Conservation (phyloP, 371 early-diverging fungal species). For the Lichtheimia ornata region DNA sequence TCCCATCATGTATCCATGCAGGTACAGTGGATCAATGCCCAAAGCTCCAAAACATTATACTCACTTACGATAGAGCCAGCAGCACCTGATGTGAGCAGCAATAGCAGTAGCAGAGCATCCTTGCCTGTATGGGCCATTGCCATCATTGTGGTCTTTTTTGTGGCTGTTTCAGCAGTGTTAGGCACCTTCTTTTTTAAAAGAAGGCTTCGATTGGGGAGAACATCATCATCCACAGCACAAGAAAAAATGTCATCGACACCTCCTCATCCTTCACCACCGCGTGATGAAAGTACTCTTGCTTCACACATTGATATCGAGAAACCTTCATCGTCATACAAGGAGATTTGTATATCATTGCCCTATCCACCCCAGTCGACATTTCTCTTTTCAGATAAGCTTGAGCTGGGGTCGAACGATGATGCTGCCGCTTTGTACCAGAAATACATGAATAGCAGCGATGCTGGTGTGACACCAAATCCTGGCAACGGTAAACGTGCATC, state of each 20-base stretch:
- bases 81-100: neutral
- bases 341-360: constrained; percentile 17
- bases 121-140: constrained; percentile 24
- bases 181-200: too few relatives aligned
- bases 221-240: too few relatives aligned
- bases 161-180: neutral
- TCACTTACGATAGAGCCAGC: too few relatives aligned
- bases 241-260: neutral
- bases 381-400: constrained; percentile 48
- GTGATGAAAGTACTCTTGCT: neutral
- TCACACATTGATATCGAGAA: neutral
- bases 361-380: constrained; percentile 30
- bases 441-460: constrained; percentile 21
- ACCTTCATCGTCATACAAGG: constrained; percentile 10
- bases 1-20: constrained; percentile 10
- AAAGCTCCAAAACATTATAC: too few relatives aligned
- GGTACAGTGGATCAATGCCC: neutral
- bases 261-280: constrained; percentile 3
- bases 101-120: neutral
- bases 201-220: too few relatives aligned
- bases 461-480: constrained; percentile 16
- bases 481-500: too few relatives aligned
- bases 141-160: constrained; percentile 12
- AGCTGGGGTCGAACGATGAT: constrained; percentile 38
- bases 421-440: constrained; percentile 28